A percentile compares a stretch with the other conserved stretches of the same genome.
These are phyloP conservation scores for Phaffia tasmanica DNA, from an alignment of 768 basidiomycete genomes.

Conservation along the genomic window DNA sequence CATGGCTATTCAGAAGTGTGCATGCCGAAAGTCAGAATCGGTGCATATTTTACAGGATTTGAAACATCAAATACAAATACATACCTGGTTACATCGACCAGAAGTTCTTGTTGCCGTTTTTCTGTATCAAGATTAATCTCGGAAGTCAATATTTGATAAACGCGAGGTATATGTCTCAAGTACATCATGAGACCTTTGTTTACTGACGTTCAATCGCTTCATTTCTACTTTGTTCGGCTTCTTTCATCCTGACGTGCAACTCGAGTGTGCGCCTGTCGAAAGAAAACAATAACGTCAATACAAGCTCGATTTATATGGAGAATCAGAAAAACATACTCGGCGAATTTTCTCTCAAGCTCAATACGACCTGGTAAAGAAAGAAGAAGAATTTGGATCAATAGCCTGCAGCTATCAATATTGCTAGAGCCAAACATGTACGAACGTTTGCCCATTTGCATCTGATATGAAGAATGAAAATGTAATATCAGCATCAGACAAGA, in stretches of 20 bases:
- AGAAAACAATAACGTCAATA: too few relatives aligned
- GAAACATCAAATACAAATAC: constrained; percentile 16
- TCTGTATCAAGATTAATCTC: too few relatives aligned
- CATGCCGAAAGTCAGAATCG: constrained; percentile 11
- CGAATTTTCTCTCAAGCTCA: constrained; percentile 20
- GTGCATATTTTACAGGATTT: constrained; percentile 25
- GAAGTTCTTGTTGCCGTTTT: constrained; percentile 39
- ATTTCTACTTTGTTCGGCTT: constrained; percentile 31
- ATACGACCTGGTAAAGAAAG: not conserved
- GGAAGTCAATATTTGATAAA: too few relatives aligned
- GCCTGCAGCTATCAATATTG: too few relatives aligned
- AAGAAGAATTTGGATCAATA: too few relatives aligned
- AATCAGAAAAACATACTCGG: not conserved
- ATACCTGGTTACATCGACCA: constrained; percentile 41
- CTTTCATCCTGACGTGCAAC: constrained; percentile 29
- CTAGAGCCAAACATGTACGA: not conserved
- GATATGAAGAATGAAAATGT: constrained; percentile 11
- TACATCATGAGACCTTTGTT: not conserved
- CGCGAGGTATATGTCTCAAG: too few relatives aligned
- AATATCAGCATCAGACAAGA: constrained; percentile 5
- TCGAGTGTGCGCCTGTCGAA: constrained; percentile 11
- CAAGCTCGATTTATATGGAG: not conserved
- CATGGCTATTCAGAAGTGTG: constrained; percentile 28
- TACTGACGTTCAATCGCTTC: constrained; percentile 30
- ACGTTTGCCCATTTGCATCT: constrained; percentile 40